These are phyloP conservation scores for Uncinocarpus reesii DNA, from an alignment of 2,329 filamentous ascomycete genomes.

Conservation along the genomic window DNA sequence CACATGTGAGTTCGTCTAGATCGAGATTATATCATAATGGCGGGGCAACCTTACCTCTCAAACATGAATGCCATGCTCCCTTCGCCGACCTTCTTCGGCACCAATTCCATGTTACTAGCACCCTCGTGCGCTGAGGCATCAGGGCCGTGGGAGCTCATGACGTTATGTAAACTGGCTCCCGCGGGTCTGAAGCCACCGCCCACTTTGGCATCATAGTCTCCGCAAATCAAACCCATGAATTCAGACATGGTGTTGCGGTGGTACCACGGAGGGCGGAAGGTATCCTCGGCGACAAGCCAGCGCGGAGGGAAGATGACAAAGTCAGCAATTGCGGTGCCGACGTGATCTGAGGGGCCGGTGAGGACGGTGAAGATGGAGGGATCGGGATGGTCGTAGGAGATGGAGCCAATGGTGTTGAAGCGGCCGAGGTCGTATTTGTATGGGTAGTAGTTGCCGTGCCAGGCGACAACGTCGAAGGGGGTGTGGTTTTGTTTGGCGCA, in stretches of 20 bases:
- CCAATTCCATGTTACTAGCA: conserved; percentile 44
- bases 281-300: conserved; percentile 53
- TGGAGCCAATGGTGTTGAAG: conserved; percentile 63
- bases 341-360: conserved; percentile 47
- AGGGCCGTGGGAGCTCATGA: conserved; percentile 59
- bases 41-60: conserved; percentile 37
- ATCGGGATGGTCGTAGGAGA: conserved; percentile 68
- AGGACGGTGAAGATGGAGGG: conserved; percentile 65
- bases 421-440: conserved; percentile 73
- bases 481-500: conserved; percentile 56
- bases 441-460: conserved; percentile 71
- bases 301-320: conserved; percentile 57
- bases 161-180: conserved; percentile 56
- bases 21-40: neutral
- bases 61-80: conserved; percentile 57
- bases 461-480: conserved; percentile 68
- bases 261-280: conserved; percentile 53
- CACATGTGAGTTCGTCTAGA: conserved; percentile 1
- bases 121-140: conserved; percentile 48
- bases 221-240: conserved; percentile 55
- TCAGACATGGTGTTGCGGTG: conserved; percentile 57
- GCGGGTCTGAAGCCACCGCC: conserved; percentile 50
- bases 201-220: conserved; percentile 51
- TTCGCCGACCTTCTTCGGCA: conserved; percentile 48
- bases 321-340: conserved; percentile 54